Percentiles rank a stretch among this genome's conserved stretches.
phyloP scores from a whole-genome alignment of 257 asterid species.

The Primulina huaijiensis region DNA sequence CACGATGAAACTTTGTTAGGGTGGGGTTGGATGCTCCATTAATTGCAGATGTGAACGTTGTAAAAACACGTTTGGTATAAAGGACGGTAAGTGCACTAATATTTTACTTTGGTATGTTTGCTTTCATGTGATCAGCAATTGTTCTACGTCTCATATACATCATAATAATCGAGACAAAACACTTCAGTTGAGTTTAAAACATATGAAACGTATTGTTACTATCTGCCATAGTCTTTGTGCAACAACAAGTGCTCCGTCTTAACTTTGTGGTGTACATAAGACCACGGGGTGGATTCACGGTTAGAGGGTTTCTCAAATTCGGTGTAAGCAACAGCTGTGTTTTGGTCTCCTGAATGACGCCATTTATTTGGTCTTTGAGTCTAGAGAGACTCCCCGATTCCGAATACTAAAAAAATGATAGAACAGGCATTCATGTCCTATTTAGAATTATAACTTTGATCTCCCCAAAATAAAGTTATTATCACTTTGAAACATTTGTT shows the following conservation, averaged over 20 bases:
- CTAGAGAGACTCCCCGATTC: too few relatives aligned
- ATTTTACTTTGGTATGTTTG: neutral
- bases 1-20: slow-evolving; percentile 37
- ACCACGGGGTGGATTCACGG: neutral
- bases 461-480: slow-evolving; percentile 1
- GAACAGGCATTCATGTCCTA: too few relatives aligned
- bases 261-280: neutral
- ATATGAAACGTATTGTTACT: neutral
- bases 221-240: neutral
- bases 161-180: neutral
- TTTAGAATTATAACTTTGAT: too few relatives aligned
- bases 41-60: slow-evolving; percentile 97
- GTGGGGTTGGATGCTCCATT: slow-evolving; percentile 94
- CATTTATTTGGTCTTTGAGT: neutral
- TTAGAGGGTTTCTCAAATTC: neutral
- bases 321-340: neutral
- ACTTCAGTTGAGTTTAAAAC: neutral
- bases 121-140: neutral
- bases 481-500: slow-evolving; percentile 12
- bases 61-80: slow-evolving; percentile 81
- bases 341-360: neutral
- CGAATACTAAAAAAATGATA: too few relatives aligned
- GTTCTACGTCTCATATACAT: neutral
- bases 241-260: neutral
- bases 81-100: slow-evolving; percentile 59